phyloP scores from a whole-genome alignment of 1,284 basidiomycete genomes.

The Testicularia cyperi region DNA sequence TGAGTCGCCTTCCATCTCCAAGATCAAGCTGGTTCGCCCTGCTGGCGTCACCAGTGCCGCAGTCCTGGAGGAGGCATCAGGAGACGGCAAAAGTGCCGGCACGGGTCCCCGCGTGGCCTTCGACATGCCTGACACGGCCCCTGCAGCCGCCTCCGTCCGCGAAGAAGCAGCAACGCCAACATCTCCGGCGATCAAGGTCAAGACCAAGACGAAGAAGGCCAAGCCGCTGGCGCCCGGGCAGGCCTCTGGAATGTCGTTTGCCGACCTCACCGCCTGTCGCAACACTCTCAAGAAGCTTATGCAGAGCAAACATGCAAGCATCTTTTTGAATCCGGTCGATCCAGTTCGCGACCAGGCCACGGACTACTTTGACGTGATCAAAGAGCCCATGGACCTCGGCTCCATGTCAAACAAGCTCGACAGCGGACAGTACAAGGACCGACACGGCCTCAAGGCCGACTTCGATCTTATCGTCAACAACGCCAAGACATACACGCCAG shows the following conservation, averaged over 20 bases:
- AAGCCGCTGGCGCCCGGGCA: slow-evolving; percentile 64
- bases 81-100: slow-evolving; percentile 4
- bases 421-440: slow-evolving; percentile 76
- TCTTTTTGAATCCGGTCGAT: slow-evolving; percentile 84
- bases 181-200: too few species aligned
- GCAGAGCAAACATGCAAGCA: slow-evolving; percentile 67
- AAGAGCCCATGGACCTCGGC: slow-evolving; percentile 89
- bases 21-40: slow-evolving; percentile 39
- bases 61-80: slow-evolving; percentile 12
- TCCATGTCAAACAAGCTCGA: slow-evolving; percentile 86
- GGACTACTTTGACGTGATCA: slow-evolving; percentile 81
- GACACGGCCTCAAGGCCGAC: slow-evolving; percentile 81
- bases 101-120: slow-evolving; percentile 39
- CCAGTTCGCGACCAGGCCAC: slow-evolving; percentile 60
- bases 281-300: slow-evolving; percentile 78
- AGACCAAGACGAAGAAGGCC: slow-evolving; percentile 53
- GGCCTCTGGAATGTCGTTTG: slow-evolving; percentile 74
- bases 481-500: slow-evolving; percentile 79
- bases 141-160: slow-evolving; percentile 54
- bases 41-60: background rate
- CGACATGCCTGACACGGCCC: slow-evolving; percentile 30
- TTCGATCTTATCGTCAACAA: slow-evolving; percentile 86
- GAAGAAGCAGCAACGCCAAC: slow-evolving; percentile 61
- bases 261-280: slow-evolving; percentile 77
- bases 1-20: slow-evolving; percentile 22